Evolutionary conservation across 768 basidiomycete genomes (phyloP).

Genomic region (Suillus luteus): DNA sequence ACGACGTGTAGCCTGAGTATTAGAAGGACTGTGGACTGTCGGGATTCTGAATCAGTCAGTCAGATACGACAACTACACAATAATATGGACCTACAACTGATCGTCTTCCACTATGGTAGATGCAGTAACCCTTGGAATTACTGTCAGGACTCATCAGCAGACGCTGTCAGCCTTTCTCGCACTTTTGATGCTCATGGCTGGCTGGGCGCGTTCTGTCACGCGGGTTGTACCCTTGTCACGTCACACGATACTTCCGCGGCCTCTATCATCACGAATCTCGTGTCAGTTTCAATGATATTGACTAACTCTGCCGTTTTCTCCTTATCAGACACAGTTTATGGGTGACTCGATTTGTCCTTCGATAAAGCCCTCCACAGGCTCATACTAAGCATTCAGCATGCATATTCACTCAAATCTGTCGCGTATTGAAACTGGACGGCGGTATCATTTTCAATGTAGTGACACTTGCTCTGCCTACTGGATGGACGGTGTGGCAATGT

Average conservation of each 20-base stretch:
- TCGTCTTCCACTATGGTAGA: neutral
- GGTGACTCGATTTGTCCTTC: neutral
- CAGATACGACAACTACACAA: neutral
- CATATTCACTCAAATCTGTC: neutral
- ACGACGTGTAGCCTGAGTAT: neutral
- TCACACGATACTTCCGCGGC: neutral
- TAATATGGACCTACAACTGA: neutral
- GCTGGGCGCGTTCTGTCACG: constrained; percentile 6
- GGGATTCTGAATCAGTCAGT: neutral
- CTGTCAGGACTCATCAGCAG: neutral
- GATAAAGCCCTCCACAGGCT: neutral
- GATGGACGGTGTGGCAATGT: neutral
- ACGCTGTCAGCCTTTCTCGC: neutral
- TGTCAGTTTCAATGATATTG: neutral
- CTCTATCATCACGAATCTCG: neutral
- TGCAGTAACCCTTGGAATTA: neutral
- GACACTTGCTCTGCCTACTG: neutral
- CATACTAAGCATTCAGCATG: neutral
- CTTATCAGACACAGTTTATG: neutral
- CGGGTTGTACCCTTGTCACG: neutral
- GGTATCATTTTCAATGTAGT: neutral
- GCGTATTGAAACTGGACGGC: neutral
- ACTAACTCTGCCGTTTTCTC: neutral
- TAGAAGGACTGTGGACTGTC: neutral
- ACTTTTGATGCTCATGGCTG: neutral